These are phyloP conservation scores for Xylaria castorea DNA, from an alignment of 495 filamentous ascomycete genomes.

Conservation along the genomic window DNA sequence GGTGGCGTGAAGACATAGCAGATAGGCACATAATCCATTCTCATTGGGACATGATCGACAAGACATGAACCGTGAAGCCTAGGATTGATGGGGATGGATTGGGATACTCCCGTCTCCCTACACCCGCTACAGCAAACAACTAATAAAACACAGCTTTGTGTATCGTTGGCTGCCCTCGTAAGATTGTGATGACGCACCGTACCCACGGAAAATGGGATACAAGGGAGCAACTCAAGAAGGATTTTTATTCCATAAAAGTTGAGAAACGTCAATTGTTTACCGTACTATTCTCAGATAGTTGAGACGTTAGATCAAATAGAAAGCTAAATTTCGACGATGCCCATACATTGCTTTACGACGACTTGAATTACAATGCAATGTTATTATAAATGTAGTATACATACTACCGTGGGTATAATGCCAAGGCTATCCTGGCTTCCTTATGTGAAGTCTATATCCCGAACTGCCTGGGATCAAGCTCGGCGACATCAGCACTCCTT, in stretches of 20 bases:
- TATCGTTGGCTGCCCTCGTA: neutral
- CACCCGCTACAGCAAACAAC: neutral
- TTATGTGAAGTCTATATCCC: conserved; percentile 44
- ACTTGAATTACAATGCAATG: neutral
- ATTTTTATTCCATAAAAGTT: neutral
- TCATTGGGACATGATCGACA: neutral
- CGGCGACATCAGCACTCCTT: conserved; percentile 74
- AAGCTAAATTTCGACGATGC: neutral
- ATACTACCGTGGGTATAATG: neutral
- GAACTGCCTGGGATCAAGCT: conserved; percentile 69
- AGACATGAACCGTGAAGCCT: neutral
- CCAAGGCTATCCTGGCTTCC: neutral
- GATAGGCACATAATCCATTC: no score
- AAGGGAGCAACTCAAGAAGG: neutral
- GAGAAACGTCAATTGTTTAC: neutral
- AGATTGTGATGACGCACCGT: no score
- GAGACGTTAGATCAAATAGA: neutral
- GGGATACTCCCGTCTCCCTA: neutral
- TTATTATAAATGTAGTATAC: neutral
- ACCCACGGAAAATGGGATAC: neutral
- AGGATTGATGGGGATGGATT: neutral
- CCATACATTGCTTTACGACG: neutral
- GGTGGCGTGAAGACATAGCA: no score
- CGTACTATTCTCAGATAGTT: neutral
- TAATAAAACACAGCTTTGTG: neutral